Evolutionary conservation across 208 protist genomes (phyloP).

Genomic region (Leishmania guyanensis): DNA sequence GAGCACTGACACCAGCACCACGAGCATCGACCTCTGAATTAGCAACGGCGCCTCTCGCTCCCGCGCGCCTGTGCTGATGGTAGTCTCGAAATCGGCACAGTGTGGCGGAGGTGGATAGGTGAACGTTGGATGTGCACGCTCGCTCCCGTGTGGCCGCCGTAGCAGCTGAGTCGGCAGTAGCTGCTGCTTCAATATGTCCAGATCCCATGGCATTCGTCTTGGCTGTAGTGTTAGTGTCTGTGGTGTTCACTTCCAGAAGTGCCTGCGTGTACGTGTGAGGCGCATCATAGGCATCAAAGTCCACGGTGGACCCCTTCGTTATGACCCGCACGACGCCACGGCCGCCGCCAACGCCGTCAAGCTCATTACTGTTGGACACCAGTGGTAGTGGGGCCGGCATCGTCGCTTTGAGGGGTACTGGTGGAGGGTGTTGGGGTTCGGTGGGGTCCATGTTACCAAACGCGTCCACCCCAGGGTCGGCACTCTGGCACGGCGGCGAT

Average conservation of each 20-base stretch:
- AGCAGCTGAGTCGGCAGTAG: not conserved
- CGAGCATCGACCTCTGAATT: not conserved
- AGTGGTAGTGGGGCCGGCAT: not conserved
- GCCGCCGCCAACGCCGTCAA: not conserved
- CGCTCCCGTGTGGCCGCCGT: not conserved
- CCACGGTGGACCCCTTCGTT: not conserved
- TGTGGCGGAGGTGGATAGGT: not conserved
- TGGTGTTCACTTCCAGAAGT: not conserved
- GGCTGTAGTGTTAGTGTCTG: not conserved
- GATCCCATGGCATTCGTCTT: not conserved
- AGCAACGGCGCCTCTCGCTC: not conserved
- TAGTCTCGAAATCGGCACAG: slow-evolving; percentile 9
- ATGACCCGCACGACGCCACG: not conserved
- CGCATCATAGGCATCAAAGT: not conserved
- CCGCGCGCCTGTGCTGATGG: slow-evolving; percentile 2
- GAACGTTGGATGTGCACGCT: not conserved
- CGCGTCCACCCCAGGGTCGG: not conserved
- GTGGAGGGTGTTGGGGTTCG: not conserved
- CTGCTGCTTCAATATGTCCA: not conserved
- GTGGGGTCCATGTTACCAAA: not conserved
- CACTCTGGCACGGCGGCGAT: not conserved
- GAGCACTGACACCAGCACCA: not conserved
- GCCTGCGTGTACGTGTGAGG: not conserved
- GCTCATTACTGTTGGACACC: not conserved
- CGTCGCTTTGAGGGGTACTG: not conserved